Conservation (phyloP, 345 rosid genomes). For the Eucalyptus cladocalyx region DNA sequence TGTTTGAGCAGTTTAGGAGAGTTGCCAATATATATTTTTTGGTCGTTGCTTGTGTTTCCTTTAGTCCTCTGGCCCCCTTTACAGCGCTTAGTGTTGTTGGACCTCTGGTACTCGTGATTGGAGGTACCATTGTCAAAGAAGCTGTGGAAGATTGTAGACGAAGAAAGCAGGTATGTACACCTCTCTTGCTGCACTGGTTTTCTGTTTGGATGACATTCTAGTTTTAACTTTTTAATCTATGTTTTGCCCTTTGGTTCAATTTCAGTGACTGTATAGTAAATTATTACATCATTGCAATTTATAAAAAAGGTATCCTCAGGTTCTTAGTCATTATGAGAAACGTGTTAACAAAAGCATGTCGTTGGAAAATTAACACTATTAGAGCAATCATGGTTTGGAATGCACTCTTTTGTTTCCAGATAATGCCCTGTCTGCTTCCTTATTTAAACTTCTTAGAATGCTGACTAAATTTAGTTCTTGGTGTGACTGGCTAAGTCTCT, state of each 20-base stretch:
- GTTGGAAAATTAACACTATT: background rate
- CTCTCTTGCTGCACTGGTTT: background rate
- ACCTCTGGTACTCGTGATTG: conserved; percentile 72
- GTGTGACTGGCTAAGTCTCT: accelerated
- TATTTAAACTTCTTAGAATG: background rate
- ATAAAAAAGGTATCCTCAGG: background rate
- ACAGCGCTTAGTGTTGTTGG: conserved; percentile 56
- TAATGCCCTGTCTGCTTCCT: background rate
- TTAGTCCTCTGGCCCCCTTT: conserved; percentile 85
- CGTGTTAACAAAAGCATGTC: background rate
- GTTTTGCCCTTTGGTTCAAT: background rate
- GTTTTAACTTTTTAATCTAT: background rate
- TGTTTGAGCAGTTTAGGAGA: conserved; percentile 97
- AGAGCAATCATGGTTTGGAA: background rate
- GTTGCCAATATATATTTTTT: conserved; percentile 88
- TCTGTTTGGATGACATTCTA: background rate
- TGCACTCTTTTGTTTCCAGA: background rate
- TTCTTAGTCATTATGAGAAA: background rate
- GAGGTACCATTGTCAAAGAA: conserved; percentile 83
- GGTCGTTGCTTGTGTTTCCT: conserved; percentile 77
- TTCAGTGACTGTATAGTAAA: background rate
- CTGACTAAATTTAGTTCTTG: background rate
- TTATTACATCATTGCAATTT: background rate
- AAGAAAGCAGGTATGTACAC: conserved; percentile 44
- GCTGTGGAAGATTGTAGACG: conserved; percentile 82